Evolutionary conservation across 1,139 yeast species (phyloP).

Genomic region (Suhomyces bokatorum): DNA sequence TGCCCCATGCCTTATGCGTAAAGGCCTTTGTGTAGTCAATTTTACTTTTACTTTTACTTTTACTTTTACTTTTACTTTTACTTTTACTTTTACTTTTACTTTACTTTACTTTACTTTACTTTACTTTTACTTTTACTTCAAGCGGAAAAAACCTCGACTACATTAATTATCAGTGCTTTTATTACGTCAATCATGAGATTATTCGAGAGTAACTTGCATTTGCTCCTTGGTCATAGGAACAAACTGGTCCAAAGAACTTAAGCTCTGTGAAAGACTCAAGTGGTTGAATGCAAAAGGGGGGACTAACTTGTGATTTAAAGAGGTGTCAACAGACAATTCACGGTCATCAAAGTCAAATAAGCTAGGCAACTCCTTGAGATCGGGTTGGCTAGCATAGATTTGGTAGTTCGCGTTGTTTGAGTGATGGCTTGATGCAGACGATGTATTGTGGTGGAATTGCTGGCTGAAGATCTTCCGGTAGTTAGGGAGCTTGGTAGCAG

Average conservation of each 20-base stretch:
- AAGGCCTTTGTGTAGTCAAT: too few species aligned
- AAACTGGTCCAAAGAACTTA: constrained; percentile 30
- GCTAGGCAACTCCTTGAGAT: constrained; percentile 43
- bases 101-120: too few species aligned
- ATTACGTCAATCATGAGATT: constrained; percentile 11
- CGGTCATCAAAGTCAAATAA: constrained; percentile 53
- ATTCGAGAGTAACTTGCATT: constrained; percentile 40
- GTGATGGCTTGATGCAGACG: constrained; percentile 21
- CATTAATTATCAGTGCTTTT: constrained; percentile 3
- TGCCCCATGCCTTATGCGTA: background rate
- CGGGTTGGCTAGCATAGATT: constrained; percentile 42
- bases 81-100: too few species aligned
- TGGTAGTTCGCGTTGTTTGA: constrained; percentile 38
- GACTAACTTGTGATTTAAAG: constrained; percentile 35
- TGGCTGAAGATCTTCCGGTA: constrained; percentile 49
- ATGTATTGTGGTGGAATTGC: constrained; percentile 31
- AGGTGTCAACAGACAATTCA: constrained; percentile 44
- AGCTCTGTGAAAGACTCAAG: constrained; percentile 29
- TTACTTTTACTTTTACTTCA: background rate
- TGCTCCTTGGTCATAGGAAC: constrained; percentile 38
- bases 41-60: too few species aligned
- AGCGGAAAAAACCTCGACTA: too few species aligned
- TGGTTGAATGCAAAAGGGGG: constrained; percentile 41
- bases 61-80: too few species aligned
- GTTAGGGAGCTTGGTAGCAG: constrained; percentile 55